These are phyloP conservation scores for Barbatosphaeria neglecta DNA, from an alignment of 495 filamentous ascomycete genomes.

Conservation along the genomic window DNA sequence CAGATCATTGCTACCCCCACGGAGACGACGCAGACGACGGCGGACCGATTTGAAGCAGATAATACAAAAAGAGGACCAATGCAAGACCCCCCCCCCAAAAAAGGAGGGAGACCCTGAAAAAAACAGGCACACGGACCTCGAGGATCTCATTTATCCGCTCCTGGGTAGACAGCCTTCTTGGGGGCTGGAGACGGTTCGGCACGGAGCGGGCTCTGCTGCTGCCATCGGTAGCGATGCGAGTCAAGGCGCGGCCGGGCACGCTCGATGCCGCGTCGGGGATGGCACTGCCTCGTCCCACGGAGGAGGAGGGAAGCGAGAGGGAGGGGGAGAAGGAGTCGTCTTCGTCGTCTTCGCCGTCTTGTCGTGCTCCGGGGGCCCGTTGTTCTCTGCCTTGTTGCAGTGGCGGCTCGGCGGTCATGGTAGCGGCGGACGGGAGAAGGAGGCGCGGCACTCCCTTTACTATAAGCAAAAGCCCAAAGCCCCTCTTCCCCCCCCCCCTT, in stretches of 20 bases:
- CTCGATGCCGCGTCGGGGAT: no score
- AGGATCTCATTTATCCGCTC: constrained; percentile 31
- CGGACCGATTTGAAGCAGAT: no score
- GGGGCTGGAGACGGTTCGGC: constrained; percentile 4
- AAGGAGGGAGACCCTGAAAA: no score
- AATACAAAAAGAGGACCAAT: no score
- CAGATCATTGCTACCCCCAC: no score
- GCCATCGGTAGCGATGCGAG: neutral
- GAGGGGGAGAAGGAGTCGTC: neutral
- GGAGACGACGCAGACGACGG: no score
- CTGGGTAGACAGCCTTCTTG: constrained; percentile 20
- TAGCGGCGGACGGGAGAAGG: neutral
- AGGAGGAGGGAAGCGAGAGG: neutral
- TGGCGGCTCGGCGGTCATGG: neutral
- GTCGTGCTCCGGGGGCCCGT: neutral
- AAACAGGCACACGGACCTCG: constrained; percentile 21
- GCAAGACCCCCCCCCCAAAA: no score
- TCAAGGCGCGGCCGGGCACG: neutral
- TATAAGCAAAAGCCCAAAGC: no score
- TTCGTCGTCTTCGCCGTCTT: neutral
- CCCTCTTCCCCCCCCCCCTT: no score
- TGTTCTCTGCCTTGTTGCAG: neutral
- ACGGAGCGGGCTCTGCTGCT: neutral
- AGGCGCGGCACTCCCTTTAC: neutral
- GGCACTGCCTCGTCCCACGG: no score